Evolutionary conservation across 78 protist species (phyloP).

Genomic region (Speleostelium caveatum): DNA sequence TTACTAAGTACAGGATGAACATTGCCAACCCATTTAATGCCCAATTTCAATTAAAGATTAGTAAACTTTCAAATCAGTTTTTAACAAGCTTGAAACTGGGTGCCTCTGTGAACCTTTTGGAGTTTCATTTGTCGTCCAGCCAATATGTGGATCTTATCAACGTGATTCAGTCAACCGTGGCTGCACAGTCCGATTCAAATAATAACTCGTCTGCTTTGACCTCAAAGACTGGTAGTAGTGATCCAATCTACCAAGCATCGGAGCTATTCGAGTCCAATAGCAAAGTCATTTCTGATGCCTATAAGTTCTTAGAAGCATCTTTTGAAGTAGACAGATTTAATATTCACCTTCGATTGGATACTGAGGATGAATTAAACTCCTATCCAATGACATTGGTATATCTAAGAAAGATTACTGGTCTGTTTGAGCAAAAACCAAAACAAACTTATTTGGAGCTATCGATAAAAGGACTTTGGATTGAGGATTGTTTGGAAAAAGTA

Average conservation of each 20-base stretch:
- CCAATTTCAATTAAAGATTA: slow-evolving; percentile 20
- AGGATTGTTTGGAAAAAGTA: slow-evolving; percentile 53
- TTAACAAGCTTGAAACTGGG: slow-evolving; percentile 33
- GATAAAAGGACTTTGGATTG: slow-evolving; percentile 61
- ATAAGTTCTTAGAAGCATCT: slow-evolving; percentile 17
- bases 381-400: slow-evolving; percentile 38
- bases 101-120: slow-evolving; percentile 23
- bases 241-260: neutral
- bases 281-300: neutral
- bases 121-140: slow-evolving; percentile 44
- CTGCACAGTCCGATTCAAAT: neutral
- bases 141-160: slow-evolving; percentile 54
- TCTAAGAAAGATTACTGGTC: slow-evolving; percentile 18
- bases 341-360: slow-evolving; percentile 25
- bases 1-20: slow-evolving; percentile 39
- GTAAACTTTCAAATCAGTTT: slow-evolving; percentile 27
- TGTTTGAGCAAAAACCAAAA: slow-evolving; percentile 11
- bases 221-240: neutral
- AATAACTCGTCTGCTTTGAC: too few species aligned
- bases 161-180: slow-evolving; percentile 27
- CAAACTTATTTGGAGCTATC: slow-evolving; percentile 11
- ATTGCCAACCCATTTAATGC: slow-evolving; percentile 74
- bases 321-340: slow-evolving; percentile 33
- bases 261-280: neutral
- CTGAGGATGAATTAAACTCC: neutral